Evolutionary conservation across 352 stramenopile species (phyloP).

Genomic region (Peronosclerospora sorghi): DNA sequence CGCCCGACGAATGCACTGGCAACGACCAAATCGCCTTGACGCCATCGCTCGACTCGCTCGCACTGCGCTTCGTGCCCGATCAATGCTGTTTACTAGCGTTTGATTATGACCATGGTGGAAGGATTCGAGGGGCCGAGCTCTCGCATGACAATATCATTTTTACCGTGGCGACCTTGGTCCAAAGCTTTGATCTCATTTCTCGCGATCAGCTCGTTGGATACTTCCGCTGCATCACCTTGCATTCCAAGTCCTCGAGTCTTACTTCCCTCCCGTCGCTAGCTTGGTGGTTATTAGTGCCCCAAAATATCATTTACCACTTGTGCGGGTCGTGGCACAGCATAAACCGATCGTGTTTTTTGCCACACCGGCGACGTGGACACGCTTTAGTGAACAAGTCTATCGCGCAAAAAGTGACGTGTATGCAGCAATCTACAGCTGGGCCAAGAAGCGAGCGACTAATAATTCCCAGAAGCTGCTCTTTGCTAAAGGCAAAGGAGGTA

Average conservation of each 20-base stretch:
- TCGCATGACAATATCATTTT: conserved; percentile 84
- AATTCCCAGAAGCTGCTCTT: conserved; percentile 74
- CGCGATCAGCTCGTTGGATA: conserved; percentile 54
- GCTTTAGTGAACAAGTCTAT: conserved; percentile 62
- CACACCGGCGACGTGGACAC: conserved; percentile 54
- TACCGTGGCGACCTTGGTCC: conserved; percentile 49
- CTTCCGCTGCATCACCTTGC: conserved; percentile 58
- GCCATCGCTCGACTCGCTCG: conserved; percentile 20
- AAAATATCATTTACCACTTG: conserved; percentile 30
- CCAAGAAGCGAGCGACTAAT: conserved; percentile 63
- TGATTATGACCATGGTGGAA: conserved; percentile 41
- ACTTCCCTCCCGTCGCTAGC: conserved; percentile 51
- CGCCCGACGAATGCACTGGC: conserved; percentile 14
- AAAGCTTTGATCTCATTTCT: conserved; percentile 38
- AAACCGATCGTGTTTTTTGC: conserved; percentile 74
- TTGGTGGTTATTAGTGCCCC: conserved; percentile 51
- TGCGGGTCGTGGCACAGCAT: conserved; percentile 39
- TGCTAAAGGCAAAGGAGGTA: conserved; percentile 18
- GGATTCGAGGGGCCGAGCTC: conserved; percentile 38
- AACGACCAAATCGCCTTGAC: conserved; percentile 10
- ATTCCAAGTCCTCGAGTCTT: conserved; percentile 64
- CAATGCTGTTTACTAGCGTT: conserved; percentile 53
- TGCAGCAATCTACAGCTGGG: conserved; percentile 60
- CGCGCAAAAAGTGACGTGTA: conserved; percentile 65
- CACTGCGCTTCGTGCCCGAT: conserved; percentile 19